phyloP scores from a whole-genome alignment of 805 yeast genomes.

The Kregervanrija fluxuum region DNA sequence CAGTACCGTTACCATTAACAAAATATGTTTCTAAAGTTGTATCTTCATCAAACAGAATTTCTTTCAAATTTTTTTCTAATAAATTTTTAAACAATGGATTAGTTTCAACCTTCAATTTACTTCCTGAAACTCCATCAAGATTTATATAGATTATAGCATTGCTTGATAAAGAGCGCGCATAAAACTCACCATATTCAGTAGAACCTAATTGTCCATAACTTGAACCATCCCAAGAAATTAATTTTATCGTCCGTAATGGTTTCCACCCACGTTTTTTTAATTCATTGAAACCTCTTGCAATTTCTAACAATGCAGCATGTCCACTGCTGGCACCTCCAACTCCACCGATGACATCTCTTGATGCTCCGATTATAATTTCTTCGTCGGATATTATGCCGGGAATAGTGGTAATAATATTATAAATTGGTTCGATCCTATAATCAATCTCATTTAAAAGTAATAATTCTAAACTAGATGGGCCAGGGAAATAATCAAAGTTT shows the following conservation, averaged over 20 bases:
- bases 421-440: constrained; percentile 35
- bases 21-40: constrained; percentile 45
- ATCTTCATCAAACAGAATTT: constrained; percentile 34
- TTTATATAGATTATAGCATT: constrained; percentile 46
- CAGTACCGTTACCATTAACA: constrained; percentile 27
- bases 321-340: constrained; percentile 47
- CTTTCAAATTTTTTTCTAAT: constrained; percentile 37
- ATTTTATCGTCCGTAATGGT: constrained; percentile 33
- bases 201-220: constrained; percentile 48
- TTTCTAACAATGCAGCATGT: constrained; percentile 41
- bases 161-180: constrained; percentile 31
- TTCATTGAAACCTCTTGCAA: constrained; percentile 43
- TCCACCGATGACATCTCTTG: constrained; percentile 46
- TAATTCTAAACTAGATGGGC: constrained; percentile 36
- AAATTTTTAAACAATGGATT: constrained; percentile 51
- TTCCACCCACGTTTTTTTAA: constrained; percentile 38
- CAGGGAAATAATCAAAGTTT: constrained; percentile 37
- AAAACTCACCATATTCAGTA: constrained; percentile 48
- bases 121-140: constrained; percentile 50
- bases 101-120: constrained; percentile 37
- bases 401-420: constrained; percentile 46
- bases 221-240: constrained; percentile 37
- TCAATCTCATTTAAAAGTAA: constrained; percentile 36
- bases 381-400: constrained; percentile 49
- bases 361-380: constrained; percentile 47